Base-by-base conservation (phyloP, 78 protist genomes). In the Dictyostelium citrinum region DNA sequence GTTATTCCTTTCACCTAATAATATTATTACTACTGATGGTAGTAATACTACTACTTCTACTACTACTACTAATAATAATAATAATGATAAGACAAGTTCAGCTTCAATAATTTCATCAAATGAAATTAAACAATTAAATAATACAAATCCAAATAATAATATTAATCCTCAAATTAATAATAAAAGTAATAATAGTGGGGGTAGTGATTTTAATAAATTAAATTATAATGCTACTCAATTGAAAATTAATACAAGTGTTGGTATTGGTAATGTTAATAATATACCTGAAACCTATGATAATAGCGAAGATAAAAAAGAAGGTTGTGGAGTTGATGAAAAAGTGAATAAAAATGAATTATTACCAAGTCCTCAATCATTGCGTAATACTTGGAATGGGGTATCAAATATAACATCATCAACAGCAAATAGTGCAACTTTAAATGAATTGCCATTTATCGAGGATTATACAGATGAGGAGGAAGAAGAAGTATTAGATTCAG, bases 71-170 rank as follows among this genome's bases (percentile, higher is more conserved):
- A n/a, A n/a, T n/a, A n/a, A n/a, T n/a, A n/a, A n/a, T n/a, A n/a
- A n/a, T n/a, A n/a, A n/a, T n/a, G n/a, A n/a, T n/a, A n/a, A n/a
- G 11, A 10, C 78, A 43, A 33, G n/a, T n/a, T n/a, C 76, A 3
- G 14, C 35, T 20, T 0, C 60, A 43, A 20, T 64, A 43, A 37
- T 20, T 16, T 24, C 82, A 8, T 14, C 17, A 12, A 33, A 31
- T 35, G 31, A 24, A 37, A 46, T 16, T 46, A 20, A 78, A 49
- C 6, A 24, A 46, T 29, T 39, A 39, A 46, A 78, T 46, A 29
- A 75, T 75, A 75, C 49, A 41, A 46, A 78, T 49, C 83, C 41
- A 46, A 78, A 78, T 78, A 78, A 78, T 78, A 78, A 78, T 78
- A 29, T 35, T 27, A 41, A 78, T 46, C 60, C 60, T 46, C 60